These are phyloP conservation scores for Epichloe aotearoae DNA, from an alignment of 2,329 filamentous ascomycete genomes.

Conservation along the genomic window DNA sequence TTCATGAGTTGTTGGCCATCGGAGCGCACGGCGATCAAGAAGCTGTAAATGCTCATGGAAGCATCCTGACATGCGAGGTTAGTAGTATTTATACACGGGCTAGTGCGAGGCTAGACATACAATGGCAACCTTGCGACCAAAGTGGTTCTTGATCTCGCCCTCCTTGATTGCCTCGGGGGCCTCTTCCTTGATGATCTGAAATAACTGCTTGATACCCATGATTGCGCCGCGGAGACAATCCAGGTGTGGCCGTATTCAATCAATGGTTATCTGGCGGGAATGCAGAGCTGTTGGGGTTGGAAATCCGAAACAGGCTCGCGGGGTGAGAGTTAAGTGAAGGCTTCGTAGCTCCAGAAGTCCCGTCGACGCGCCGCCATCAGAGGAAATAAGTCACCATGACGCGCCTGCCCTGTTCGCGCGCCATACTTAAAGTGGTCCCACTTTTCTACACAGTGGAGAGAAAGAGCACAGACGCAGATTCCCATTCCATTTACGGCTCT, in stretches of 20 bases:
- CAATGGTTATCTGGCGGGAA: neutral
- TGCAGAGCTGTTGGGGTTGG: neutral
- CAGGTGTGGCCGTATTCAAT: neutral
- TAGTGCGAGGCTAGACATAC: conserved; percentile 36
- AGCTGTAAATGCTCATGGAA: conserved; percentile 99
- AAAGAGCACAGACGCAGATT: no score
- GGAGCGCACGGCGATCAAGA: conserved; percentile 92
- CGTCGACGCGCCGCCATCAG: neutral
- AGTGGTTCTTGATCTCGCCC: conserved; percentile 97
- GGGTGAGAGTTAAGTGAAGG: neutral
- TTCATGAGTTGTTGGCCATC: conserved; percentile 94
- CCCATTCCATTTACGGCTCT: no score
- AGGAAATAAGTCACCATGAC: neutral
- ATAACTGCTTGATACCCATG: conserved; percentile 61
- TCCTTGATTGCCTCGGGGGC: conserved; percentile 92
- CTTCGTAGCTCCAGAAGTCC: neutral
- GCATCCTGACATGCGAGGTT: conserved; percentile 19
- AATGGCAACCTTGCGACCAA: conserved; percentile 95
- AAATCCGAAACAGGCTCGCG: neutral
- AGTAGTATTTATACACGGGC: neutral
- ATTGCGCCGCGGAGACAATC: conserved; percentile 11
- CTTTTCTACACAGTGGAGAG: neutral
- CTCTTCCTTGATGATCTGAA: conserved; percentile 76
- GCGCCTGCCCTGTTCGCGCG: conserved; percentile 3
- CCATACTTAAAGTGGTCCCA: conserved; percentile 9